Evolutionary conservation across 106 monocot genomes (phyloP).

Genomic region (Xerophyta viscosa): DNA sequence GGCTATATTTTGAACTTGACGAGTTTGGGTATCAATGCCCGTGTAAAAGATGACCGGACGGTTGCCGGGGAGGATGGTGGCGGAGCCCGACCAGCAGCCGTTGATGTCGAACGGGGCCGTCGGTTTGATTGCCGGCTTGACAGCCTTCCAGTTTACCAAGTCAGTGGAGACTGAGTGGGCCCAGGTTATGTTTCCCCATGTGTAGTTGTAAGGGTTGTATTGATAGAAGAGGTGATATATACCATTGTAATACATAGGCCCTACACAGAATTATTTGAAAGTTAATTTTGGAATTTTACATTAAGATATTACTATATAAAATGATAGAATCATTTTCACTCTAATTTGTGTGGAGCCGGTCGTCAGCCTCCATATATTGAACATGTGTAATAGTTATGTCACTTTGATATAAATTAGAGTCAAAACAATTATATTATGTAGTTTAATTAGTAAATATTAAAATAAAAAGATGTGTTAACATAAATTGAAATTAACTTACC

Average conservation of each 20-base stretch:
- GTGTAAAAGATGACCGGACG: conserved; percentile 8
- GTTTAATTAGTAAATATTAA: too few species aligned
- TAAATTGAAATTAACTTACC: too few species aligned
- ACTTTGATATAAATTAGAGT: too few species aligned
- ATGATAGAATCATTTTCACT: too few species aligned
- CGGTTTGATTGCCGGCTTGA: conserved; percentile 3
- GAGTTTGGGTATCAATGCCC: neutral
- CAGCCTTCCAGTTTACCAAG: conserved; percentile 7
- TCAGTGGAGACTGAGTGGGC: conserved; percentile 10
- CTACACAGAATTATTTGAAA: neutral
- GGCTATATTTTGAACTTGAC: conserved; percentile 4
- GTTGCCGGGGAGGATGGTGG: conserved; percentile 9
- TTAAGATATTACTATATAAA: too few species aligned
- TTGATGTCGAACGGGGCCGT: conserved; percentile 12
- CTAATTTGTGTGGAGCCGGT: too few species aligned
- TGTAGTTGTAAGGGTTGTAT: conserved; percentile 9
- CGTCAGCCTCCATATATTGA: too few species aligned
- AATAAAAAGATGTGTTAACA: too few species aligned
- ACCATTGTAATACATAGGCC: conserved; percentile 19
- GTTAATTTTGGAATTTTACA: neutral
- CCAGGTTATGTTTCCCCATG: conserved; percentile 12
- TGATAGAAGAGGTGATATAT: conserved; percentile 11
- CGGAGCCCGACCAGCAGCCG: conserved; percentile 16
- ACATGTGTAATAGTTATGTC: too few species aligned
- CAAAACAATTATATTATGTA: too few species aligned